Conservation (phyloP, 75 land plant genomes). For the Cunninghamia lanceolata region DNA sequence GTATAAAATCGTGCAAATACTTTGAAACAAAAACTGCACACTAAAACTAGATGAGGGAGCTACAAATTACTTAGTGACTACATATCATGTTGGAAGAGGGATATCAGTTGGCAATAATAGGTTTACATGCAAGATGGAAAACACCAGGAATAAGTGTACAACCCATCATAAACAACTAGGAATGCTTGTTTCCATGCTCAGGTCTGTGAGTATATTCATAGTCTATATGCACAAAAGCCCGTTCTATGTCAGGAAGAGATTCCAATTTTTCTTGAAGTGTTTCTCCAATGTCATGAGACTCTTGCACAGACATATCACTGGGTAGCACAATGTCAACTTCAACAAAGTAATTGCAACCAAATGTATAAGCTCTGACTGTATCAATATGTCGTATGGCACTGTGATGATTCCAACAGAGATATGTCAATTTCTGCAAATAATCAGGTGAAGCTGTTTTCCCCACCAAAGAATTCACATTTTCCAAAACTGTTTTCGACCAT, state of each 20-base stretch:
- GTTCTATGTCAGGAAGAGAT: conserved; percentile 77
- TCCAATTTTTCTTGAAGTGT: conserved; percentile 88
- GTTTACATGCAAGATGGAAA: neutral
- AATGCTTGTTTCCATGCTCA: conserved; percentile 42
- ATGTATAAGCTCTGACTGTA: conserved; percentile 96
- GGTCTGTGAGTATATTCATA: conserved; percentile 84
- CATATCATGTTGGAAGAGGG: neutral
- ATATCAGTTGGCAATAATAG: neutral
- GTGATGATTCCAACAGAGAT: conserved; percentile 94
- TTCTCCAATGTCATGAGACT: conserved; percentile 94
- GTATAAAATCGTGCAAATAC: neutral
- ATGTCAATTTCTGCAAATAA: conserved; percentile 79
- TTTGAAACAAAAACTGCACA: neutral
- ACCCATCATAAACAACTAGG: neutral
- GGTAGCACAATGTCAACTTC: conserved; percentile 95
- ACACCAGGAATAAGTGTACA: neutral
- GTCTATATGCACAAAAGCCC: conserved; percentile 96
- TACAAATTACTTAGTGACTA: neutral
- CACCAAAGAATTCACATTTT: conserved; percentile 77
- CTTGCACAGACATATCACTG: conserved; percentile 60
- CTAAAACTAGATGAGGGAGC: neutral
- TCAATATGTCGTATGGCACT: conserved; percentile 83
- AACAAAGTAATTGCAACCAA: conserved; percentile 90
- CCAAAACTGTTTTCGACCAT: conserved; percentile 88
- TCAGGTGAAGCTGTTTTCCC: conserved; percentile 89